Evolutionary conservation across 768 basidiomycete genomes (phyloP).

Genomic region (Rhodotorula kratochvilovae): DNA sequence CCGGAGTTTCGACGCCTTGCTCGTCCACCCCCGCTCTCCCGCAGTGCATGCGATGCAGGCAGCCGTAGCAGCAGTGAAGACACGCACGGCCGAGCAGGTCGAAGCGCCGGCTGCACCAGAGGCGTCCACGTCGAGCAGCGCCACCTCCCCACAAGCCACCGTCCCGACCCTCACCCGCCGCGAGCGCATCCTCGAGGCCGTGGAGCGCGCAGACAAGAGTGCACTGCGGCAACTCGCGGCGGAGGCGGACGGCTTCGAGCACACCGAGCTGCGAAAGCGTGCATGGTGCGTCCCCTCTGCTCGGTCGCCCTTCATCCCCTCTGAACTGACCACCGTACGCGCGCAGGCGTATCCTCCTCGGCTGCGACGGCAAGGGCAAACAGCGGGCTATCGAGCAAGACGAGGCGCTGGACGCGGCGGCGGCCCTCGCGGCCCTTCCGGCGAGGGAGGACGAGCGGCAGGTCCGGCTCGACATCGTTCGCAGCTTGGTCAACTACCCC

Average conservation of each 20-base stretch:
- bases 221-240: conserved; percentile 43
- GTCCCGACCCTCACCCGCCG: not conserved
- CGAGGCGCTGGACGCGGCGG: not conserved
- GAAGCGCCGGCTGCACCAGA: not conserved
- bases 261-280: conserved; percentile 42
- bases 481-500: conserved; percentile 50
- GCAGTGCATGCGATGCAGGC: not conserved
- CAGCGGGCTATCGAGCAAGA: not conserved
- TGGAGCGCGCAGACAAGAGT: conserved; percentile 39
- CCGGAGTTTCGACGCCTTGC: too few relatives aligned
- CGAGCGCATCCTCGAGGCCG: conserved; percentile 41
- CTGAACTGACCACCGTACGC: not conserved
- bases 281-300: conserved; percentile 44
- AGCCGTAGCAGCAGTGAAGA: not conserved
- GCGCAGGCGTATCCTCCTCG: conserved; percentile 31
- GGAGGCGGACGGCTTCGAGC: conserved; percentile 47
- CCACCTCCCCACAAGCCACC: not conserved
- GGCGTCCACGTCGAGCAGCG: not conserved
- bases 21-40: too few relatives aligned
- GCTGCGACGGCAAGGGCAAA: conserved; percentile 5
- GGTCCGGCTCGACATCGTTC: conserved; percentile 49
- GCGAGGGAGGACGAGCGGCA: conserved; percentile 48
- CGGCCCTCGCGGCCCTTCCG: not conserved
- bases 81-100: too few relatives aligned
- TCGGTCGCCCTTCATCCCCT: not conserved